These are phyloP conservation scores for Aspergillus thermomutatus DNA, from an alignment of 2,329 filamentous ascomycete genomes.

Conservation along the genomic window DNA sequence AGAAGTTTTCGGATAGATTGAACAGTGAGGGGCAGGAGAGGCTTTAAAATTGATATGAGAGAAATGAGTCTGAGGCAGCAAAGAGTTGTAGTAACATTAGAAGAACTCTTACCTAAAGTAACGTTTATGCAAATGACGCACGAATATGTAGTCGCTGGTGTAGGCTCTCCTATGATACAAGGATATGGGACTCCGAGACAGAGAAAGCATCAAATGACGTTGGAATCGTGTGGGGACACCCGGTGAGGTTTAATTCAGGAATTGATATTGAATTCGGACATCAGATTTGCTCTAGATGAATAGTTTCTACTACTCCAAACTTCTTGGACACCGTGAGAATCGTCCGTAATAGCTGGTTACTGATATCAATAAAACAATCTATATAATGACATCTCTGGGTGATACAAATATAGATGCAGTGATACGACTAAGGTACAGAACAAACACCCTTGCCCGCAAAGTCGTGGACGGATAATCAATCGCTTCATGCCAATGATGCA, in stretches of 20 bases:
- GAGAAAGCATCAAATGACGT: background rate
- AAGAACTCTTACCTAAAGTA: background rate
- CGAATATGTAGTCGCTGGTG: background rate
- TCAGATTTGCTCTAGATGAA: background rate
- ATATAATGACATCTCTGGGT: background rate
- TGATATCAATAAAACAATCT: background rate
- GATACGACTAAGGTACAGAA: background rate
- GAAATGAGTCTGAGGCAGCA: background rate
- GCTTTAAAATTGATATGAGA: background rate
- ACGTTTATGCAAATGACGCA: background rate
- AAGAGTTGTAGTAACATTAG: background rate
- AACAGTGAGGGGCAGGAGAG: background rate
- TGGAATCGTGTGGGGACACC: conserved; percentile 14
- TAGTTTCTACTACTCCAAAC: background rate
- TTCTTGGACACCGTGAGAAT: background rate
- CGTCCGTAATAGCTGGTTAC: background rate
- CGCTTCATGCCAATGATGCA: background rate
- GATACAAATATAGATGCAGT: background rate
- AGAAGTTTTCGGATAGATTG: conserved; percentile 10
- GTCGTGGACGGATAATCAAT: background rate
- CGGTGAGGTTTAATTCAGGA: conserved; percentile 12
- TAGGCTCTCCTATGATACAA: too few relatives aligned
- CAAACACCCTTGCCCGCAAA: background rate
- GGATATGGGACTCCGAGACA: too few relatives aligned
- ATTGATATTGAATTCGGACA: background rate